These are phyloP conservation scores for Sphagnum tenellum DNA, from an alignment of 225 moss, liverwort and hornwort genomes.

Conservation along the genomic window DNA sequence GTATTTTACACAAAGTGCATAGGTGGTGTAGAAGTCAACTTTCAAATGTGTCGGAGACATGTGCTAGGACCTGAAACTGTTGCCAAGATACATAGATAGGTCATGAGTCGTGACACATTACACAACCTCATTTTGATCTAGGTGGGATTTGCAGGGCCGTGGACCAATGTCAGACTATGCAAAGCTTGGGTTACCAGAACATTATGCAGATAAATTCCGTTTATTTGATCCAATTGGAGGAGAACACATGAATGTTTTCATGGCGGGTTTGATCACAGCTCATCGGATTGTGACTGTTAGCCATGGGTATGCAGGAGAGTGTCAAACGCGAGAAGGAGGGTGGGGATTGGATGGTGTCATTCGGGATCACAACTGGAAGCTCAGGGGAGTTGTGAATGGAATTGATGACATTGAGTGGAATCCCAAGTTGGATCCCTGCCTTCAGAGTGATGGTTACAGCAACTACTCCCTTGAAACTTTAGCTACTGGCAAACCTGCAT, in stretches of 20 bases:
- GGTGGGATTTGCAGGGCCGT: conserved; percentile 37
- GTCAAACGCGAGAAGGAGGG: conserved; percentile 66
- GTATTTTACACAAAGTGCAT: no score
- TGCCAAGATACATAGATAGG: not conserved
- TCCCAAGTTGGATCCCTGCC: conserved; percentile 47
- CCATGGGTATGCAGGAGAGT: conserved; percentile 69
- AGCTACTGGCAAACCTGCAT: conserved; percentile 40
- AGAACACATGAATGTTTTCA: conserved; percentile 69
- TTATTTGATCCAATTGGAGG: conserved; percentile 51
- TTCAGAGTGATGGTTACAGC: conserved; percentile 48
- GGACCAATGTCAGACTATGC: conserved; percentile 53
- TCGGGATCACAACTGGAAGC: conserved; percentile 71
- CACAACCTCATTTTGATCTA: not conserved
- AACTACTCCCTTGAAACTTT: conserved; percentile 33
- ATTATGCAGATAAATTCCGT: conserved; percentile 43
- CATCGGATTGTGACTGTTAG: conserved; percentile 80
- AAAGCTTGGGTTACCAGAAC: conserved; percentile 51
- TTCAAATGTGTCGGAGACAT: no score
- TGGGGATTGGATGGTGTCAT: conserved; percentile 66
- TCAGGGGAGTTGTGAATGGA: conserved; percentile 71
- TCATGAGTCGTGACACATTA: not conserved
- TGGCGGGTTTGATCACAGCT: conserved; percentile 61
- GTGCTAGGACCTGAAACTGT: no score
- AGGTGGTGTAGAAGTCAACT: no score
- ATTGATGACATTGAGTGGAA: conserved; percentile 78